These are phyloP conservation scores for Setomelanomma holmii DNA, from an alignment of 2,329 filamentous ascomycete genomes.

Conservation along the genomic window DNA sequence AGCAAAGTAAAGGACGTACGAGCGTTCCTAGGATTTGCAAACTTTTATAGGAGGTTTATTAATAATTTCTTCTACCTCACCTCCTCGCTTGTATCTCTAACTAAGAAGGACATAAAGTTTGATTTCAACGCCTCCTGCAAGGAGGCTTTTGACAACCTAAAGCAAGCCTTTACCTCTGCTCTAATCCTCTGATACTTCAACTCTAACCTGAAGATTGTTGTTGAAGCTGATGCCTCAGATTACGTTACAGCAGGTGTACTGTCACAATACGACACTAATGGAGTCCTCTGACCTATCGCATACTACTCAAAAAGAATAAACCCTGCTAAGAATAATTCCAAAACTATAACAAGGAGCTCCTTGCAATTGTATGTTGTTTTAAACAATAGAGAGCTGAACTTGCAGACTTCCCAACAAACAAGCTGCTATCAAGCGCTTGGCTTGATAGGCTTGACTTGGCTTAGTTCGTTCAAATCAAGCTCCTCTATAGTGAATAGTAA, in stretches of 20 bases:
- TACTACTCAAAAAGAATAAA: conserved; percentile 32
- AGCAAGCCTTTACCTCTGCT: conserved; percentile 17
- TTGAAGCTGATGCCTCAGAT: conserved; percentile 33
- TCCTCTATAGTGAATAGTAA: too few relatives aligned
- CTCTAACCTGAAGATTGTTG: conserved; percentile 5
- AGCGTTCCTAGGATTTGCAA: conserved; percentile 41
- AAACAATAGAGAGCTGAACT: conserved; percentile 26
- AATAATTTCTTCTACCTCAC: conserved; percentile 9
- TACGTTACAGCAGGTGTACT: conserved; percentile 12
- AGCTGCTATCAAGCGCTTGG: too few relatives aligned
- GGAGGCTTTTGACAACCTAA: conserved; percentile 11
- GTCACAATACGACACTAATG: conserved; percentile 8
- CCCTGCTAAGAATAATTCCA: conserved; percentile 38
- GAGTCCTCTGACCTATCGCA: conserved; percentile 16
- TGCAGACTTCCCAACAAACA: too few relatives aligned
- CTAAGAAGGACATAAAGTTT: not conserved
- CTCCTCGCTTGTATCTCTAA: conserved; percentile 3
- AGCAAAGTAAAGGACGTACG: conserved; percentile 21
- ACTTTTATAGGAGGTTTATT: conserved; percentile 43
- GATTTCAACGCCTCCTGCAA: not conserved
- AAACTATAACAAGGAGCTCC: conserved; percentile 47
- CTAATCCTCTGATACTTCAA: conserved; percentile 27
- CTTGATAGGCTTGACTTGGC: too few relatives aligned
- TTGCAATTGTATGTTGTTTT: conserved; percentile 40
- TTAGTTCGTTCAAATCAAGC: too few relatives aligned